Base-by-base conservation (phyloP, 495 filamentous ascomycete genomes). In the Penicillium steckii region DNA sequence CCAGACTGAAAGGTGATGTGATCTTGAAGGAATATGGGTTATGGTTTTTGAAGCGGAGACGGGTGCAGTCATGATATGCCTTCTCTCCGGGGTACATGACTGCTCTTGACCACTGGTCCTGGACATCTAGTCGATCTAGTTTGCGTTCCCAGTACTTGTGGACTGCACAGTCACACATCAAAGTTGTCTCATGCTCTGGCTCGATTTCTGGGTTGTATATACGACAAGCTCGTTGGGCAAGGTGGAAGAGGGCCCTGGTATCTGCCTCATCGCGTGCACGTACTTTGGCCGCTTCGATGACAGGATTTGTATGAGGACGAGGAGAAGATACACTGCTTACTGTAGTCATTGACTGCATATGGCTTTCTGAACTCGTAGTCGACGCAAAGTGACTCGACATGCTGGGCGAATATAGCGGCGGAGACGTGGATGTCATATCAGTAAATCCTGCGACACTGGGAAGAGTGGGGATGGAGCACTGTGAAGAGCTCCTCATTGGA, bases 41-140 rank as follows among this genome's bases (percentile, higher is more conserved):
- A n/a, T 43, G 57, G 6, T 18, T 55, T 30, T 71, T 63, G 8
- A 53, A 19, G 10, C 53, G 41, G 3, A 49, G 47, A 22, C 64
- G 54, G 15, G 54, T 40, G 46, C 59, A 61, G 41, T 76, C 70
- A 50, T 69, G 68, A 46, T 76, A 76, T 9, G 49, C 19, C 47
- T 68, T 74, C 56, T 78, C 74, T 54, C 75, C 74, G 29, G 75
- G 73, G 55, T 77, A 78, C 61, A 77, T 75, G 19, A 78, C 74
- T 0, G 75, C 75, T 52, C 68, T 64, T 12, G 71, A 64, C 75
- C 75, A 78, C 54, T 62, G 59, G 4, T 74, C 64, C 29, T 70
- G 72, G 6, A 76, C 60, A 0, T 29, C 33, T 7, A 74, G 63
- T 13, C 75, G 72, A 12, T 47, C 51, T 25, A 48, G 47, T 52